Percentiles rank a stretch among this genome's conserved stretches.
phyloP scores from a whole-genome alignment of 202 grass and related monocot species.

The Panicum virgatum region DNA sequence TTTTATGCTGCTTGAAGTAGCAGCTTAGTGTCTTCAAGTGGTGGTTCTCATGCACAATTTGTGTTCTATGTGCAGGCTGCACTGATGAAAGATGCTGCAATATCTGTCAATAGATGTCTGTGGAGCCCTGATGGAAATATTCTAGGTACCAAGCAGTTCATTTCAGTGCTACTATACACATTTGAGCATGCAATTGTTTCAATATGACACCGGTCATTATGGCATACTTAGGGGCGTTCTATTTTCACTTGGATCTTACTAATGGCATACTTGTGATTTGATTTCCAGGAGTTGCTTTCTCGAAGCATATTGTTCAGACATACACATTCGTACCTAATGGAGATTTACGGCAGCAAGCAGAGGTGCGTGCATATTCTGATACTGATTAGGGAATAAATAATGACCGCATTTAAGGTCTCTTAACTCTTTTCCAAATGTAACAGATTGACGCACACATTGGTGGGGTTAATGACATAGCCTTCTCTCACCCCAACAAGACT shows the following conservation, averaged over 20 bases:
- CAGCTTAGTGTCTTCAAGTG: constrained; percentile 2
- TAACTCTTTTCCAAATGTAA: constrained; percentile 46
- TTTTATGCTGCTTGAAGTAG: constrained; percentile 37
- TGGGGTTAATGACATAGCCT: constrained; percentile 98
- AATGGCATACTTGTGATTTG: constrained; percentile 26
- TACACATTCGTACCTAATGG: constrained; percentile 86
- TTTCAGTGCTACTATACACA: constrained; percentile 13
- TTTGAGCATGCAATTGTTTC: neutral
- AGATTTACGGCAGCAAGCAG: constrained; percentile 88
- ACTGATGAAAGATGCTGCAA: constrained; percentile 97
- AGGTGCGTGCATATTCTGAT: constrained; percentile 57
- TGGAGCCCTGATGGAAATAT: constrained; percentile 98
- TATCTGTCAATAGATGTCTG: constrained; percentile 97
- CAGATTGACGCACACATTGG: constrained; percentile 98
- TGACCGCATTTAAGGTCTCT: constrained; percentile 7
- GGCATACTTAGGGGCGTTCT: constrained; percentile 34
- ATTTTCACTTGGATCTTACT: constrained; percentile 19
- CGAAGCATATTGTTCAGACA: constrained; percentile 98
- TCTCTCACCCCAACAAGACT: constrained; percentile 95
- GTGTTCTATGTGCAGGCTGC: constrained; percentile 59
- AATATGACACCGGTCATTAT: neutral
- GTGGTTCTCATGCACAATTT: constrained; percentile 28
- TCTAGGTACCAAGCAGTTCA: constrained; percentile 55
- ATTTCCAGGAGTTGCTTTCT: constrained; percentile 92
- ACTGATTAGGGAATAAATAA: constrained; percentile 2